These are phyloP conservation scores for Nigrospora oryzae DNA, from an alignment of 2,329 filamentous ascomycete species.

Conservation along the genomic window DNA sequence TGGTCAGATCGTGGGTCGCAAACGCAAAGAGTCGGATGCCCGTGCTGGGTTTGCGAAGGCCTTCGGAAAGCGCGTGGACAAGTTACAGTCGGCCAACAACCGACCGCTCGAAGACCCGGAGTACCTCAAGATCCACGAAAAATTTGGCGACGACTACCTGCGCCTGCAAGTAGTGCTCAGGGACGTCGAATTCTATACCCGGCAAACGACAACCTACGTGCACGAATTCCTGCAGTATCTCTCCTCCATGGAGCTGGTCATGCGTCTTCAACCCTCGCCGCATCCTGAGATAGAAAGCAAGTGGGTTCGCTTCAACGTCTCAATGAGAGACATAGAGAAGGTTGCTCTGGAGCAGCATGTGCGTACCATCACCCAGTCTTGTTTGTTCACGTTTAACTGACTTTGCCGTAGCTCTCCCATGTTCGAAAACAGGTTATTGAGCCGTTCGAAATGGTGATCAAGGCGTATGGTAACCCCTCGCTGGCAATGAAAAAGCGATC, in stretches of 20 bases:
- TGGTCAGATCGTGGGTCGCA: slow-evolving; percentile 76
- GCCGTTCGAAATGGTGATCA: slow-evolving; percentile 71
- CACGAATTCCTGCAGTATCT: slow-evolving; percentile 74
- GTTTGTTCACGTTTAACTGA: slow-evolving; percentile 13
- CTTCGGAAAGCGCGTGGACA: slow-evolving; percentile 82
- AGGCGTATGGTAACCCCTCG: slow-evolving; percentile 74
- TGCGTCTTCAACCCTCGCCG: slow-evolving; percentile 61
- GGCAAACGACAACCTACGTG: slow-evolving; percentile 72
- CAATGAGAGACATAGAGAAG: slow-evolving; percentile 77
- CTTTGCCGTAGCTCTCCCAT: slow-evolving; percentile 38
- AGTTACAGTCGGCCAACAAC: slow-evolving; percentile 58
- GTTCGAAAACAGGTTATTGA: slow-evolving; percentile 79
- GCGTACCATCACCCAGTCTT: slow-evolving; percentile 25
- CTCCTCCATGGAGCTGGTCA: slow-evolving; percentile 73
- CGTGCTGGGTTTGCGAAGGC: slow-evolving; percentile 78
- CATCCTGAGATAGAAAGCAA: slow-evolving; percentile 86
- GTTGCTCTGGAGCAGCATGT: slow-evolving; percentile 80
- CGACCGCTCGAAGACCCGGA: slow-evolving; percentile 67
- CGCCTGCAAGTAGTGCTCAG: slow-evolving; percentile 85
- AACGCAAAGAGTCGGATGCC: slow-evolving; percentile 83
- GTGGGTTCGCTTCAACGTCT: slow-evolving; percentile 85
- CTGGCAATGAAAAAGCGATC: slow-evolving; percentile 89
- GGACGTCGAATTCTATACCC: slow-evolving; percentile 87
- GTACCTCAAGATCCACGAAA: slow-evolving; percentile 74
- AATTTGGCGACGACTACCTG: slow-evolving; percentile 86